Conservation (phyloP, 257 asterid genomes). For the Solanum pimpinellifolium region DNA sequence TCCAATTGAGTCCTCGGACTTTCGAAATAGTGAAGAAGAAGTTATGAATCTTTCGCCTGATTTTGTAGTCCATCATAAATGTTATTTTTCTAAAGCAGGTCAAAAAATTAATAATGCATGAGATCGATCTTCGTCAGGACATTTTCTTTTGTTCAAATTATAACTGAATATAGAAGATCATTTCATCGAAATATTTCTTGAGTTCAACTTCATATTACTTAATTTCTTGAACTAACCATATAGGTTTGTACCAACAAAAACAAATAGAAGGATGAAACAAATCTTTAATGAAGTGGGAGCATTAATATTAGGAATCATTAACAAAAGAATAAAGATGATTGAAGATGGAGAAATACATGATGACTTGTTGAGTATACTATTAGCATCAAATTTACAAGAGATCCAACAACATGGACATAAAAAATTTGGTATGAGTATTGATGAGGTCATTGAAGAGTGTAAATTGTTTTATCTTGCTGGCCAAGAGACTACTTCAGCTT, state of each 20-base stretch:
- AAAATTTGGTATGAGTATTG: slow-evolving; percentile 7
- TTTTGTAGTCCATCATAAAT: neutral
- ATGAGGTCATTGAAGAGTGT: slow-evolving; percentile 23
- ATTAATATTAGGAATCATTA: neutral
- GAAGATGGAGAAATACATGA: neutral
- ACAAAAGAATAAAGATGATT: neutral
- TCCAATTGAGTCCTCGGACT: too few species aligned
- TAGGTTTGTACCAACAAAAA: slow-evolving; percentile 7
- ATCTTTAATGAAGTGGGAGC: neutral
- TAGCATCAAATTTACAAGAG: slow-evolving; percentile 9
- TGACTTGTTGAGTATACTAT: slow-evolving; percentile 10
- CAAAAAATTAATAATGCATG: neutral
- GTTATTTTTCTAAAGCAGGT: neutral
- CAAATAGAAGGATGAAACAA: slow-evolving; percentile 7
- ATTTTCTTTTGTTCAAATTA: neutral
- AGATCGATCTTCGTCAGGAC: neutral
- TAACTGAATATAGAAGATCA: neutral
- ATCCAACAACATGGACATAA: neutral
- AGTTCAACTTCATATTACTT: neutral
- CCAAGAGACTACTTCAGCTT: slow-evolving; percentile 9
- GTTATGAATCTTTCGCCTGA: neutral
- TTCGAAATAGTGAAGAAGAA: too few species aligned
- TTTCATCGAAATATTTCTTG: neutral
- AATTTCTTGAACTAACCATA: neutral
- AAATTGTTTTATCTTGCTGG: slow-evolving; percentile 20